Conservation (phyloP, 805 yeast species). For the Pichia eremophila region DNA sequence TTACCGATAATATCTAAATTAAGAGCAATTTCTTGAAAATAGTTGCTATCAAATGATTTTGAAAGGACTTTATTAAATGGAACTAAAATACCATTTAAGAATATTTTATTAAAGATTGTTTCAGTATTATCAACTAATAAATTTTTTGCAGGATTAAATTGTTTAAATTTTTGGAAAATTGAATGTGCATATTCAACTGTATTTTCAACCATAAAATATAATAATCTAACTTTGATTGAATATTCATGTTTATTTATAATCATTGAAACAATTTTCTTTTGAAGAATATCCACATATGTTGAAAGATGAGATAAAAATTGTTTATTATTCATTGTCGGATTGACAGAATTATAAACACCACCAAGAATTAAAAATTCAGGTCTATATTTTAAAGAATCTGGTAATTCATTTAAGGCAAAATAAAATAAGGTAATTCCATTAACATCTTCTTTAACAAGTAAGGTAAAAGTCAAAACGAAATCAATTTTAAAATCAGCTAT, state of each 20-base stretch:
- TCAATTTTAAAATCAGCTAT: neutral
- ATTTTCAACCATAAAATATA: neutral
- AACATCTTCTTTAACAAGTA: neutral
- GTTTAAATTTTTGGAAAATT: neutral
- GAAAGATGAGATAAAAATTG: neutral
- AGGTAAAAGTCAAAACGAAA: constrained; percentile 6
- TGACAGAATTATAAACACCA: neutral
- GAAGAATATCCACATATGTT: neutral
- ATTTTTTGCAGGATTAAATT: neutral
- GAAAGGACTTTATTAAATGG: neutral
- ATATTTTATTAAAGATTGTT: neutral
- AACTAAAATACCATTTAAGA: neutral
- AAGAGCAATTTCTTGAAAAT: neutral
- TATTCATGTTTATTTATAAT: constrained; percentile 7
- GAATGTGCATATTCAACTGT: neutral
- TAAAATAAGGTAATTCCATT: neutral
- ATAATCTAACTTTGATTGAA: neutral
- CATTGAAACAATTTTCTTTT: neutral
- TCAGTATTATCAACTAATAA: neutral
- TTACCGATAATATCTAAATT: neutral
- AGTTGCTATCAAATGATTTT: neutral
- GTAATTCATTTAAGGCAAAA: constrained; percentile 4
- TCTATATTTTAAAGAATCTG: constrained; percentile 1
- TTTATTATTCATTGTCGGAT: neutral
- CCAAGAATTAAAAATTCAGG: constrained; percentile 5